phyloP scores from a whole-genome alignment of 495 filamentous ascomycete species.

The Acidiella bohemica region DNA sequence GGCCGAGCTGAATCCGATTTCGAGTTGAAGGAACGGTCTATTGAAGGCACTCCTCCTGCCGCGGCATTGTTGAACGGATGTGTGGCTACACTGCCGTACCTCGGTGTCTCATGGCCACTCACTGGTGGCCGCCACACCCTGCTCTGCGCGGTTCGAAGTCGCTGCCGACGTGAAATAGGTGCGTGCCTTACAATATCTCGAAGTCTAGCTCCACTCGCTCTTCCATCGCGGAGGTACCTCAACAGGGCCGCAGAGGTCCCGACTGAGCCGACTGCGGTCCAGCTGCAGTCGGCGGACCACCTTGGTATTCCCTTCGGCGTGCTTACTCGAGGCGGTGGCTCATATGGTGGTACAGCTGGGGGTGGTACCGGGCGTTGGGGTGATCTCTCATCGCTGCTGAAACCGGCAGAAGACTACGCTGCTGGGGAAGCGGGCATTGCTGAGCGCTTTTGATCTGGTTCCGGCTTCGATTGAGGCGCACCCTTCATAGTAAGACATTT shows the following conservation, averaged over 20 bases:
- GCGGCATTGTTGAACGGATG: conserved; percentile 16
- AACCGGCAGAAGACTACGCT: conserved; percentile 4
- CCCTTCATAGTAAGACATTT: no score
- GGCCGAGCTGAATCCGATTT: no score
- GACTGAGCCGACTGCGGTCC: not conserved
- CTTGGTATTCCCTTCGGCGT: conserved; percentile 18
- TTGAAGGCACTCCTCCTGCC: no score
- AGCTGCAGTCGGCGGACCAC: conserved; percentile 10
- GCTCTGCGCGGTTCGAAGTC: not conserved
- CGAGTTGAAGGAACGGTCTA: no score
- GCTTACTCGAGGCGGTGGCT: conserved; percentile 8
- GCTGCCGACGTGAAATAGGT: no score
- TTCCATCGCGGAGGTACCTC: not conserved
- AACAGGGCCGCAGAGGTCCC: not conserved
- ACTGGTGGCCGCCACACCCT: conserved; percentile 15
- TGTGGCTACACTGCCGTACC: conserved; percentile 6
- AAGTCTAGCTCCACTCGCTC: not conserved
- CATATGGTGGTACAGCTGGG: conserved; percentile 9
- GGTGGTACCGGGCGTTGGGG: conserved; percentile 2
- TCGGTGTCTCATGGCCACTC: conserved; percentile 12
- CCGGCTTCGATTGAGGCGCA: no score
- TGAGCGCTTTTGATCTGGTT: no score
- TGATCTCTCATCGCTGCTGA: conserved; percentile 6
- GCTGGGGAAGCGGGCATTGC: no score
- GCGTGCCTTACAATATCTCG: conserved; percentile 3